Evolutionary conservation across 495 filamentous ascomycete genomes (phyloP).

Genomic region (Friedmanniomyces endolithicus): DNA sequence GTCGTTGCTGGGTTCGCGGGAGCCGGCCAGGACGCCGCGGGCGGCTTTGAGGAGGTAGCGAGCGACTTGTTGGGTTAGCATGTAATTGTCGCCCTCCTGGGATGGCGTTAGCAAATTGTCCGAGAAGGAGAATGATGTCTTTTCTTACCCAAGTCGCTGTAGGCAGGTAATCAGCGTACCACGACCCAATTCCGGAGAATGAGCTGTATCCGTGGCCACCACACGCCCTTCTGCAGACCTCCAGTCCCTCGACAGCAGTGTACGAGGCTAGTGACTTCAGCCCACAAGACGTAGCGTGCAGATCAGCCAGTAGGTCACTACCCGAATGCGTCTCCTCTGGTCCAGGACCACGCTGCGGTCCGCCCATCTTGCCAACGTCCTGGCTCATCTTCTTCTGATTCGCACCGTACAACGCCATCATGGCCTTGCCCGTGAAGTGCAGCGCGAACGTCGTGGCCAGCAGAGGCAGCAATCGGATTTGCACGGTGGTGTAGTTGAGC

Average conservation of each 20-base stretch:
- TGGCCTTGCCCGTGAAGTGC: conserved; percentile 58
- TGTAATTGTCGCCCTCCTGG: conserved; percentile 59
- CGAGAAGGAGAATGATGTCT: background rate
- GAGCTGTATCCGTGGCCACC: conserved; percentile 63
- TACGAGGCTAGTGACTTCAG: conserved; percentile 57
- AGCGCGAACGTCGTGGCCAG: conserved; percentile 62
- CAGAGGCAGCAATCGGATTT: conserved; percentile 54
- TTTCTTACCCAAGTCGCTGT: conserved; percentile 3
- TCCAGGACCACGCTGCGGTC: conserved; percentile 43
- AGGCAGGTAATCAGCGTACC: conserved; percentile 33
- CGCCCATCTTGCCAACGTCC: conserved; percentile 29
- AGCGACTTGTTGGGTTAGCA: conserved; percentile 68
- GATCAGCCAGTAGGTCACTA: conserved; percentile 54
- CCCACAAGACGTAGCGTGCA: conserved; percentile 63
- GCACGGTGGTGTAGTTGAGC: conserved; percentile 66
- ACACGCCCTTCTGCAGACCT: conserved; percentile 57
- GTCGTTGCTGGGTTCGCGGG: conserved; percentile 39
- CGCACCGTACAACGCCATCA: conserved; percentile 54
- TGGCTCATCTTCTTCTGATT: conserved; percentile 51
- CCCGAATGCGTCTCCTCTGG: conserved; percentile 53
- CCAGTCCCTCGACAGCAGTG: conserved; percentile 55
- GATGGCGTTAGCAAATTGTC: background rate
- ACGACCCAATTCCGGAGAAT: conserved; percentile 54
- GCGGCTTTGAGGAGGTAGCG: conserved; percentile 57
- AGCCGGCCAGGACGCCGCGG: conserved; percentile 46